Evolutionary conservation across 495 filamentous ascomycete genomes (phyloP), one percentile per base, ranked within the genome.

Genomic region (Penicillium daleae): DNA sequence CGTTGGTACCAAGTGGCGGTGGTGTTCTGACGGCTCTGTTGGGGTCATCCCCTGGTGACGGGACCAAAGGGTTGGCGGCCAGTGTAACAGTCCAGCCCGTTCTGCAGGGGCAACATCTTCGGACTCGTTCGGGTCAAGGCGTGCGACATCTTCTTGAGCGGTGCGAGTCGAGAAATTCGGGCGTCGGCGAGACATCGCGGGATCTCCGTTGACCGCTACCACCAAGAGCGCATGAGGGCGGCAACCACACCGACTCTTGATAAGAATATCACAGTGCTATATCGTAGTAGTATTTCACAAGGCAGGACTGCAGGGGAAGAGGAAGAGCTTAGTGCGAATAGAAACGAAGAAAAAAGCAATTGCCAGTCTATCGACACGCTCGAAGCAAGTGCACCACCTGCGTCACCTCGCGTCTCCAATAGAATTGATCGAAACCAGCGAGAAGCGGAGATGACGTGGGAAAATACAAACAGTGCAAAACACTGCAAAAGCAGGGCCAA

Each of bases 131-230:
- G 78, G 78, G 37, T 71, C 78, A 53, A 88, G 71, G 60, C 83
- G 79, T 26, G 77, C 73, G 39, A 75, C 80, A 75, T 86, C 83
- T 70, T 86, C 86, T 62, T 76, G 75, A n/a, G 86, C 78, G 9
- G 82, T 77, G 46, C 83, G 79, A 39, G 84, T 72, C 29, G 81
- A 78, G 68, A 87, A 86, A 60, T 79, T 84, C 15, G 84, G 77
- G 39, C 78, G 72, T 64, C 68, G 73, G 49, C 78, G 73, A 71
- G 78, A 73, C 64, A 77, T 76, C 57, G 60, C 71, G 71, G 60
- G 66, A 56, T 65, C 61, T 59, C 52, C 59, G 66, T 63, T 64
- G 52, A 55, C 50, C 59, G 68, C 68, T 73, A 75, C 57, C 6
- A 55, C 37, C 51, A 39, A 48, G 26, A 31, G 52, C 19, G 56